Conservation (phyloP, 192 early-diverging fungal genomes). For the Rhizophagus clarus region DNA sequence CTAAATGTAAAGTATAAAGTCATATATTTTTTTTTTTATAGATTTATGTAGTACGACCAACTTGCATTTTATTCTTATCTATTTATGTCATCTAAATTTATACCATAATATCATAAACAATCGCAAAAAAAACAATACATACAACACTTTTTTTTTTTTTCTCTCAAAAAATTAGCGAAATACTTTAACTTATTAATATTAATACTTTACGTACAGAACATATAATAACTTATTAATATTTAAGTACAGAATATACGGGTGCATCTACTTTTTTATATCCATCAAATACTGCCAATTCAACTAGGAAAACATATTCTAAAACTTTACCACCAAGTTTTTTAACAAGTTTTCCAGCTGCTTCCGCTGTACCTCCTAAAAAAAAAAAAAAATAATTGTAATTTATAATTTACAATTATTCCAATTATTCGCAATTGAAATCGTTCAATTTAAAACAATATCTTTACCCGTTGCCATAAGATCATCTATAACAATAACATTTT, state of each 20-base stretch:
- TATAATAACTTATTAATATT: slow-evolving; percentile 47
- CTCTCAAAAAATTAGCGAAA: no score
- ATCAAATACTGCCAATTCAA: slow-evolving; percentile 86
- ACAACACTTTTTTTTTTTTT: no score
- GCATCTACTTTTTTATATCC: slow-evolving; percentile 79
- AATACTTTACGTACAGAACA: no score
- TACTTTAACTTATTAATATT: no score
- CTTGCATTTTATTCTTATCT: slow-evolving; percentile 13
- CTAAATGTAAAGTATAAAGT: no score
- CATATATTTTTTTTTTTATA: no score
- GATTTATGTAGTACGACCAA: neutral
- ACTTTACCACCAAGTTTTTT: slow-evolving; percentile 69
- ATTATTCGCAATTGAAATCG: neutral
- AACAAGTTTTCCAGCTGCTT: slow-evolving; percentile 85
- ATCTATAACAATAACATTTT: slow-evolving; percentile 91
- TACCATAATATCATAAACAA: no score
- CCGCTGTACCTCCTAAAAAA: slow-evolving; percentile 71
- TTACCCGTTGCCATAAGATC: slow-evolving; percentile 90
- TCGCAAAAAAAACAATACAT: no score
- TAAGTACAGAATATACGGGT: slow-evolving; percentile 85
- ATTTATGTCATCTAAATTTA: no score
- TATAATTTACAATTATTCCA: neutral
- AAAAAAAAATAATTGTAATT: neutral
- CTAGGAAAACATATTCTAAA: slow-evolving; percentile 88
- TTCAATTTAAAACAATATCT: neutral